phyloP scores from a whole-genome alignment of 2,329 filamentous ascomycete species.

The Colletotrichum gigasporum region DNA sequence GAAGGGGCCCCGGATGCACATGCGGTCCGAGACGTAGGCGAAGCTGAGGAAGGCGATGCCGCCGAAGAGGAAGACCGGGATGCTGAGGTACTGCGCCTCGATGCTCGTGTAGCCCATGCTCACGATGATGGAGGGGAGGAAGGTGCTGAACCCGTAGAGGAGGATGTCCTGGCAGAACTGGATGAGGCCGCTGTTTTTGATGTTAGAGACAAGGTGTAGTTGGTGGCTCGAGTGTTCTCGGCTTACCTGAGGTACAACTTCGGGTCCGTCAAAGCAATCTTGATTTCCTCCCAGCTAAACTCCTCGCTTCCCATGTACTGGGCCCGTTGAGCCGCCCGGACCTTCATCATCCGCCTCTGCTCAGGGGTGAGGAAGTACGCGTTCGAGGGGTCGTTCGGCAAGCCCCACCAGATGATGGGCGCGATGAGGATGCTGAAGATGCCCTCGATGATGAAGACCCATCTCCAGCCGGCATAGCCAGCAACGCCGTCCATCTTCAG shows the following conservation, averaged over 20 bases:
- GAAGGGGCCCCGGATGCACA: constrained; percentile 43
- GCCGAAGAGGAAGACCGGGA: constrained; percentile 65
- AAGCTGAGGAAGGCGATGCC: constrained; percentile 54
- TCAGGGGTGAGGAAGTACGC: constrained; percentile 59
- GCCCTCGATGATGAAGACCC: constrained; percentile 62
- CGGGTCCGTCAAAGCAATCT: constrained; percentile 55
- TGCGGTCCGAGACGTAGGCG: constrained; percentile 57
- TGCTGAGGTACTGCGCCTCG: constrained; percentile 62
- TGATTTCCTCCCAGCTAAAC: constrained; percentile 61
- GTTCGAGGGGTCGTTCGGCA: constrained; percentile 55
- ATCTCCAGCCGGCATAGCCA: constrained; percentile 52
- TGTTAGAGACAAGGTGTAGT: not conserved
- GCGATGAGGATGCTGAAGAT: constrained; percentile 53
- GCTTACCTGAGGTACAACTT: constrained; percentile 59
- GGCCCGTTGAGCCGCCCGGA: constrained; percentile 53
- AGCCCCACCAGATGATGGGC: constrained; percentile 53
- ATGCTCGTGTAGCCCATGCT: constrained; percentile 61
- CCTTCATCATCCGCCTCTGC: constrained; percentile 59
- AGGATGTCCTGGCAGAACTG: constrained; percentile 63
- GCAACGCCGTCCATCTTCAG: constrained; percentile 52
- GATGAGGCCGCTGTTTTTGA: constrained; percentile 43
- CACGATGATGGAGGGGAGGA: constrained; percentile 64
- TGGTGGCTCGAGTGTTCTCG: not conserved
- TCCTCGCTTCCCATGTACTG: constrained; percentile 59
- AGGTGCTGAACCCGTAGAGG: constrained; percentile 67